phyloP scores from a whole-genome alignment of 169 alveolate genomes.

The Babesia bovis region DNA sequence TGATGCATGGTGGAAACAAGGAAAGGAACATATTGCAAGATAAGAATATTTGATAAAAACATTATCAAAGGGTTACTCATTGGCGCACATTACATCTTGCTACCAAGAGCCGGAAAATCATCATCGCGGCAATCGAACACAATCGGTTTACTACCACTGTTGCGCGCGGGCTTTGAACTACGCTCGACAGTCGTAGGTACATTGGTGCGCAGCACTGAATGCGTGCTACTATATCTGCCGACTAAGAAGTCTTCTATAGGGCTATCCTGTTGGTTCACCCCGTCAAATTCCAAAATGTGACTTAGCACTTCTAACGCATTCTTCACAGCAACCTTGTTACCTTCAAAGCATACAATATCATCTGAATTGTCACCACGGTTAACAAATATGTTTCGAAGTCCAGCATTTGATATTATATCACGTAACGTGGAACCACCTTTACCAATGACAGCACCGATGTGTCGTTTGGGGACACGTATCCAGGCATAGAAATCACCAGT shows the following conservation, averaged over 20 bases:
- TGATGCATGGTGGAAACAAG: too few relatives aligned
- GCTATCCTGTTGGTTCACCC: slow-evolving; percentile 28
- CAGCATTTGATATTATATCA: slow-evolving; percentile 26
- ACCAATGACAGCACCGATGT: slow-evolving; percentile 52
- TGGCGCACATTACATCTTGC: neutral
- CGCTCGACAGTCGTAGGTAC: neutral
- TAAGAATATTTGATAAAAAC: too few relatives aligned
- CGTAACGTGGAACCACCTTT: slow-evolving; percentile 61
- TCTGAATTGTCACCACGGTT: slow-evolving; percentile 31
- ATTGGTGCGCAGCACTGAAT: slow-evolving; percentile 23
- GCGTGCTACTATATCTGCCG: slow-evolving; percentile 29
- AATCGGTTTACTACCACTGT: neutral
- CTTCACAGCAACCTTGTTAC: slow-evolving; percentile 25
- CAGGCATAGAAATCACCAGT: slow-evolving; percentile 36
- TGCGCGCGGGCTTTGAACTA: neutral
- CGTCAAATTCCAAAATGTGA: slow-evolving; percentile 41
- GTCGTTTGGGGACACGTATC: slow-evolving; percentile 36
- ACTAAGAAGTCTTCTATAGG: slow-evolving; percentile 13
- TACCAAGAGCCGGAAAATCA: slow-evolving; percentile 34
- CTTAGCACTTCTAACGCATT: slow-evolving; percentile 14
- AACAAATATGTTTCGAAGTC: slow-evolving; percentile 47
- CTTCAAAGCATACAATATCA: slow-evolving; percentile 36
- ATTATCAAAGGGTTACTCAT: neutral
- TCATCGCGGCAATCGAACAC: slow-evolving; percentile 44
- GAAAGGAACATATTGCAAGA: too few relatives aligned